Conservation (phyloP, 441 rosid species). For the Omphalea diandra region DNA sequence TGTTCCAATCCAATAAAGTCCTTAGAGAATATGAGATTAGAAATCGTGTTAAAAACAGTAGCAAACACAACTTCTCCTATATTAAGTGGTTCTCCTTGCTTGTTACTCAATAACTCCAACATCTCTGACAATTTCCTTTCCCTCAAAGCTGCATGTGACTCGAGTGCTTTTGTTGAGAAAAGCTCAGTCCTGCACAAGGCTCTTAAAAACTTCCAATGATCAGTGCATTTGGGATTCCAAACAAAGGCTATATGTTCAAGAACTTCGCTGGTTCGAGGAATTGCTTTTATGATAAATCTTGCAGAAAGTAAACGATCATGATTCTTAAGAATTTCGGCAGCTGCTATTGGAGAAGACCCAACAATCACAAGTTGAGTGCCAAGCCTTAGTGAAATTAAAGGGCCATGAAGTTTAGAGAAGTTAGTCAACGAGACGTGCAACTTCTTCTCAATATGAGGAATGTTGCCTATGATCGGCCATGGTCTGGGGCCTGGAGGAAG, state of each 20-base stretch:
- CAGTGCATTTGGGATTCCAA: slow-evolving; percentile 23
- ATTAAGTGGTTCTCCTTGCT: slow-evolving; percentile 19
- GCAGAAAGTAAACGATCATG: slow-evolving; percentile 32
- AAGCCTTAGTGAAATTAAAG: slow-evolving; percentile 31
- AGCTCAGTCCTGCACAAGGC: slow-evolving; percentile 22
- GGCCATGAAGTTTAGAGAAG: slow-evolving; percentile 28
- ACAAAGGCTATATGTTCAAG: slow-evolving; percentile 8
- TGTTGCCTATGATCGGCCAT: slow-evolving; percentile 39
- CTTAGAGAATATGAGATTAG: no score
- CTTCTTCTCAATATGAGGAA: slow-evolving; percentile 19
- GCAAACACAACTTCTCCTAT: no score
- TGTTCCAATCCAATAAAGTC: slow-evolving; percentile 9
- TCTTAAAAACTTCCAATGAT: slow-evolving; percentile 24
- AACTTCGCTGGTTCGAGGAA: neutral
- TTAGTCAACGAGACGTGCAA: slow-evolving; percentile 21
- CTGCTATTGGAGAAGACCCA: slow-evolving; percentile 34
- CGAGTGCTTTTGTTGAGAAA: slow-evolving; percentile 21
- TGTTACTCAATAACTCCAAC: slow-evolving; percentile 20
- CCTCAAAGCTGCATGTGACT: slow-evolving; percentile 16
- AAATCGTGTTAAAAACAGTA: slow-evolving; percentile 9
- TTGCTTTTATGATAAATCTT: slow-evolving; percentile 1
- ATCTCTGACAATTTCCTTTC: slow-evolving; percentile 25
- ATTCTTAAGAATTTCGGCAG: slow-evolving; percentile 32
- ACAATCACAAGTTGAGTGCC: slow-evolving; percentile 31
- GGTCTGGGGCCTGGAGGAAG: slow-evolving; percentile 39